Conservation (phyloP, 148 eudicot genomes). For the Nepenthes mirabilis region DNA sequence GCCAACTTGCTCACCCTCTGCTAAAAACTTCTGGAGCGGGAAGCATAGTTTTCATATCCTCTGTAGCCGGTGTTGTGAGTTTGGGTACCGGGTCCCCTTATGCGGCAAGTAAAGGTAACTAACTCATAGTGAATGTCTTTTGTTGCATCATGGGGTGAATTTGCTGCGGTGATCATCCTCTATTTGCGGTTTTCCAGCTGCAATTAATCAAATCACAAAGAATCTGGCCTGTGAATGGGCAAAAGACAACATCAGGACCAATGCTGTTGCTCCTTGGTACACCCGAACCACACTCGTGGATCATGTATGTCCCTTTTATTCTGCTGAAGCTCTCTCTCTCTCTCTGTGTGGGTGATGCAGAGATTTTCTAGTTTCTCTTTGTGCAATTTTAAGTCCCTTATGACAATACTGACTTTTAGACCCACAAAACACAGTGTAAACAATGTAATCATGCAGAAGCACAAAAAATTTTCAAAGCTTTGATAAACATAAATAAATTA, state of each 20-base stretch:
- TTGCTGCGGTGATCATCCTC: not conserved
- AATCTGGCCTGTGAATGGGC: slow-evolving; percentile 45
- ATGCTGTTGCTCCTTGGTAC: slow-evolving; percentile 67
- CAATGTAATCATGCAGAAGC: no score
- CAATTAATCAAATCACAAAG: slow-evolving; percentile 54
- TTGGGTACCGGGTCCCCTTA: slow-evolving; percentile 54
- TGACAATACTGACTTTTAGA: no score
- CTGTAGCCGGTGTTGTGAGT: slow-evolving; percentile 67
- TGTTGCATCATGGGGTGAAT: not conserved
- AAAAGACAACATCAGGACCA: slow-evolving; percentile 16
- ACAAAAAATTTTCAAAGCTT: no score
- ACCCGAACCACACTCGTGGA: slow-evolving; percentile 62
- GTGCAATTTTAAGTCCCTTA: no score
- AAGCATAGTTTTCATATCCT: slow-evolving; percentile 71
- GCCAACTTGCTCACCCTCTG: slow-evolving; percentile 78
- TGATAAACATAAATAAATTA: no score
- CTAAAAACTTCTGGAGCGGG: slow-evolving; percentile 69
- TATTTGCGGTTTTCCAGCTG: slow-evolving; percentile 23
- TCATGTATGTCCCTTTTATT: slow-evolving; percentile 29
- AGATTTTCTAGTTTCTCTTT: no score
- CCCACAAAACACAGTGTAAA: no score
- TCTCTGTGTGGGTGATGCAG: no score
- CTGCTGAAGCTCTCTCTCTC: not conserved
- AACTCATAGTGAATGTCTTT: not conserved
- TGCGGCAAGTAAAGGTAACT: slow-evolving; percentile 68